Base-by-base conservation (phyloP, 164 flowering plant species). In the Saururus chinensis region DNA sequence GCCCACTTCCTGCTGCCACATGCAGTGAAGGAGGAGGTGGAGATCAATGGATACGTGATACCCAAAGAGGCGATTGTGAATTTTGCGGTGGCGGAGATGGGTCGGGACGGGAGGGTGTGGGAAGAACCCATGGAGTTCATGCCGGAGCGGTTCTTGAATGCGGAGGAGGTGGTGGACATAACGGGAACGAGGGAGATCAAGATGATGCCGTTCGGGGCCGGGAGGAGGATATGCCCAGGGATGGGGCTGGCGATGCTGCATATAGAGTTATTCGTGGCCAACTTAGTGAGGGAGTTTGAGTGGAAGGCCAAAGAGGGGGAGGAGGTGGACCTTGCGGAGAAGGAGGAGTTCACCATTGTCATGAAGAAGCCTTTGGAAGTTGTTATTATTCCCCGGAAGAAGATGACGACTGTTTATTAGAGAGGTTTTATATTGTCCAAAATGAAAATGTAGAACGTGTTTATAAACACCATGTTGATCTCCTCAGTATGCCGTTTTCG, bases 331-430 rank as follows among this genome's bases (percentile, higher is more conserved):
- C 42, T 30, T 30, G 37, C 37, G 6, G 37, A 30, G 37, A 81
- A 77, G 68, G 68, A 42, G 7, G 82, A 74, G 64, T 71, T 77
- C 56, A 67, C 78, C 0, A 24, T 66, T 0, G 78, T 77, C 42
- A 81, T 83, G 84, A 77, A 79, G 66, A 56, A 74, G 62, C 83
- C 87, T 61, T 52, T 83, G 66, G 20, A 24, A 49, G 76, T 73
- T 13, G 25, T 11, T 19, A 9, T 61, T 42, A n/a, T 19, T 20
- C 56, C 24, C 1, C 25, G 64, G 40, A 61, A 20, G 30, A 61
- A 30, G n/a, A n/a, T n/a, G 37, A 2, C n/a, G n/a, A n/a, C 37
- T 30, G 37, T 30, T 30, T n/a, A n/a, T n/a, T n/a, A n/a, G n/a
- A n/a, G n/a, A n/a, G n/a, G n/a, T n/a, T n/a, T n/a, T n/a, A n/a